Conservation (phyloP, 2,329 filamentous ascomycete species). For the Neoscytalidium dimidiatum region DNA sequence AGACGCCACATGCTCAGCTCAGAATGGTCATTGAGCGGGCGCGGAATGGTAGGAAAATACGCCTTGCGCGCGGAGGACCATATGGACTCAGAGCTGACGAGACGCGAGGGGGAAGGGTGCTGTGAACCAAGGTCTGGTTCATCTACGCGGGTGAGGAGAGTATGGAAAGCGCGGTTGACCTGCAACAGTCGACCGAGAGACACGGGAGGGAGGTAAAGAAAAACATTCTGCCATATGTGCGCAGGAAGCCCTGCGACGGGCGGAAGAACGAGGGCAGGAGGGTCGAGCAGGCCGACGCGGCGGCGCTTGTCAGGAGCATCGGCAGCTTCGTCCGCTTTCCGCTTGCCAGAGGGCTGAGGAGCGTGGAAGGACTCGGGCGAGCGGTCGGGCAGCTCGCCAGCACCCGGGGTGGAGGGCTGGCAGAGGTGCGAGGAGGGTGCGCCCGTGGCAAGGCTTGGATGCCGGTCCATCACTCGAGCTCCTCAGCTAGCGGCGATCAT, state of each 20-base stretch:
- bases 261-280: constrained; percentile 22
- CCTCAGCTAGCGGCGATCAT: constrained; percentile 3
- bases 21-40: constrained; percentile 63
- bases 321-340: constrained; percentile 34
- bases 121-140: constrained; percentile 34
- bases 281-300: constrained; percentile 27
- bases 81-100: constrained; percentile 63
- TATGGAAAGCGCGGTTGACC: constrained; percentile 69
- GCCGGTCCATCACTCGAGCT: constrained; percentile 17
- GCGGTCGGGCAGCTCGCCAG: not conserved
- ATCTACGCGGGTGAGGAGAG: constrained; percentile 39
- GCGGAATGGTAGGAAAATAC: constrained; percentile 68
- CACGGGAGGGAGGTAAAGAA: constrained; percentile 65
- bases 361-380: not conserved
- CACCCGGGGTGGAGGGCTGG: not conserved
- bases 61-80: constrained; percentile 70
- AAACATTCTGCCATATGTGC: constrained; percentile 71
- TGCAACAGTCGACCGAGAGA: constrained; percentile 65
- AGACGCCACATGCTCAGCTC: constrained; percentile 80
- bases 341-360: constrained; percentile 28
- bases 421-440: constrained; percentile 6
- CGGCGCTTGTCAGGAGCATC: constrained; percentile 35
- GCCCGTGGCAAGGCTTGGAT: not conserved
- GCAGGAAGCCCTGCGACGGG: constrained; percentile 51
- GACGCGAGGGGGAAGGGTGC: constrained; percentile 31